These are phyloP conservation scores for Mycena haematopus DNA, from an alignment of 768 basidiomycete genomes.

Conservation along the genomic window DNA sequence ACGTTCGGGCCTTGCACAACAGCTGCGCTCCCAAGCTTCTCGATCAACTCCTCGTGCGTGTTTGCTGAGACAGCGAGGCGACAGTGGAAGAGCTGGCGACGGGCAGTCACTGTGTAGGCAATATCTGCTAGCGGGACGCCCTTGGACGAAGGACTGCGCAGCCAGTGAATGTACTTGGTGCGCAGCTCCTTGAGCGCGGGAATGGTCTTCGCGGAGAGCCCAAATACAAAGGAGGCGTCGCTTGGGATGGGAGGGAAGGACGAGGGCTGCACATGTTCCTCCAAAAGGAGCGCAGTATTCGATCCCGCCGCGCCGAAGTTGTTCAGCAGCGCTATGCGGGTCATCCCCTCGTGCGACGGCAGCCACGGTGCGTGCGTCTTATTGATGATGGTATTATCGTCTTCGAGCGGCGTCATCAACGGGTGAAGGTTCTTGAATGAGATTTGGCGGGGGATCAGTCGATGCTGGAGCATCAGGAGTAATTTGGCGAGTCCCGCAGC, in stretches of 20 bases:
- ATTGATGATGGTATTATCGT: slow-evolving; percentile 50
- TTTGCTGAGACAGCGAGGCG: slow-evolving; percentile 57
- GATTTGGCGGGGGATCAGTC: slow-evolving; percentile 64
- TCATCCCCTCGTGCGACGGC: slow-evolving; percentile 37
- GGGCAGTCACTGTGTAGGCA: slow-evolving; percentile 72
- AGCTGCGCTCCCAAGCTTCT: slow-evolving; percentile 41
- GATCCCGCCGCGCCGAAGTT: slow-evolving; percentile 82
- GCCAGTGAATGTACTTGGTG: slow-evolving; percentile 52
- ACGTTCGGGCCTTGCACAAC: slow-evolving; percentile 7
- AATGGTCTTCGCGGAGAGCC: slow-evolving; percentile 66
- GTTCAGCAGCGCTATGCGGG: slow-evolving; percentile 66
- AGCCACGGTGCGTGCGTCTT: slow-evolving; percentile 50
- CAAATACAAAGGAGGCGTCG: slow-evolving; percentile 51
- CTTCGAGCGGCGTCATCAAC: slow-evolving; percentile 51
- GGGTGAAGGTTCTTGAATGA: slow-evolving; percentile 65
- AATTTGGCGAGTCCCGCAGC: slow-evolving; percentile 74
- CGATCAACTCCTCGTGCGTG: slow-evolving; percentile 51
- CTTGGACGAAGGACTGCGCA: slow-evolving; percentile 40
- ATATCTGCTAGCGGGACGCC: slow-evolving; percentile 50
- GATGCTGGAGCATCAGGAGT: slow-evolving; percentile 67
- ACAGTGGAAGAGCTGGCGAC: slow-evolving; percentile 58
- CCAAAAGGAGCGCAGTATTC: slow-evolving; percentile 65
- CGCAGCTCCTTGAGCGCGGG: slow-evolving; percentile 56
- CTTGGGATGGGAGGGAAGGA: neutral
- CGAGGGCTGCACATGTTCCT: slow-evolving; percentile 43